These are phyloP conservation scores for Lumnitzera racemosa DNA, from an alignment of 345 rosid species.

Conservation along the genomic window DNA sequence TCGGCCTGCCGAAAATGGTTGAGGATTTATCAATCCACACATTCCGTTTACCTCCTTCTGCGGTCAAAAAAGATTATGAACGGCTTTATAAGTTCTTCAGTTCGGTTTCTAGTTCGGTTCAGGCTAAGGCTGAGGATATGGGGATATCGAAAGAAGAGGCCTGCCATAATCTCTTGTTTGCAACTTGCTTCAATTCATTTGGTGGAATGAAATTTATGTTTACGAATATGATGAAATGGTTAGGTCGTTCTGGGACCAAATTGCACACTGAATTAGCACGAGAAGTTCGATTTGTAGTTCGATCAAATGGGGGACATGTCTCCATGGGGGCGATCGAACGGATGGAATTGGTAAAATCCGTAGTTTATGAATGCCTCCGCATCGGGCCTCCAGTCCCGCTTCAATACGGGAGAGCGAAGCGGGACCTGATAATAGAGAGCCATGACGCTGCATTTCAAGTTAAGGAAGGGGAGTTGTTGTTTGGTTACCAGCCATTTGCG, in stretches of 20 bases:
- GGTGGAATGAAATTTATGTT: constrained; percentile 18
- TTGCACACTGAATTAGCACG: constrained; percentile 10
- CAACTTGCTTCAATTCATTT: constrained; percentile 16
- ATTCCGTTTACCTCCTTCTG: constrained; percentile 12
- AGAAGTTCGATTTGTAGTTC: constrained; percentile 13
- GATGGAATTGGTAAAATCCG: constrained; percentile 20
- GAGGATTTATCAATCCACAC: constrained; percentile 22
- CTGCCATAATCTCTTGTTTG: constrained; percentile 17
- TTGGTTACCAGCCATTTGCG: constrained; percentile 23
- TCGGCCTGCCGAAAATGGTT: constrained; percentile 14
- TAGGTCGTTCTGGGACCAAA: constrained; percentile 8
- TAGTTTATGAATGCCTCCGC: constrained; percentile 18
- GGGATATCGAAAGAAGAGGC: constrained; percentile 23
- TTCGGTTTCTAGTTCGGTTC: not conserved
- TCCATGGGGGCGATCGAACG: constrained; percentile 11
- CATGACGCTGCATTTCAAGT: constrained; percentile 19
- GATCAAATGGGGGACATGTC: constrained; percentile 9
- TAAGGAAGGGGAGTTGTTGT: constrained; percentile 19
- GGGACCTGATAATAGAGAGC: constrained; percentile 20
- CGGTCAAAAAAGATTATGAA: constrained; percentile 5
- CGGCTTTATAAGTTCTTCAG: constrained; percentile 12
- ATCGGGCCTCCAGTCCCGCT: constrained; percentile 20
- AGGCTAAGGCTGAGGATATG: constrained; percentile 14
- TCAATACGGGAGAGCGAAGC: constrained; percentile 19
- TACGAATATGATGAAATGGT: constrained; percentile 17